phyloP scores from a whole-genome alignment of 2,329 filamentous ascomycete species.

The Aureobasidium sp. region DNA sequence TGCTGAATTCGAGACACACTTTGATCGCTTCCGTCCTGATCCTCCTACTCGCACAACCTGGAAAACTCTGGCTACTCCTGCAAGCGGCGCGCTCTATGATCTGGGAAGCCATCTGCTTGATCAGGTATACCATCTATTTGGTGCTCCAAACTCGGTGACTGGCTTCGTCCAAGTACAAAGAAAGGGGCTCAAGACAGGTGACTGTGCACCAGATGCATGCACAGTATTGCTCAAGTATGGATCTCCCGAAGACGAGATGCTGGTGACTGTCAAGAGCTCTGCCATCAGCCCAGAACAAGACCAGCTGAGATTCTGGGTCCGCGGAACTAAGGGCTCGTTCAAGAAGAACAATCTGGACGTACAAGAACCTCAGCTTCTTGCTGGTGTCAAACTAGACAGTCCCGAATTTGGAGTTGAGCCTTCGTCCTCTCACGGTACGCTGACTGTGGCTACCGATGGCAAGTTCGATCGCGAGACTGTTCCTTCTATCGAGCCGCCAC shows the following conservation, averaged over 20 bases:
- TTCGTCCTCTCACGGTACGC: conserved; percentile 45
- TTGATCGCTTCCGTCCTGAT: conserved; percentile 62
- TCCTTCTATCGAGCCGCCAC: conserved; percentile 49
- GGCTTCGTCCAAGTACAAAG: conserved; percentile 61
- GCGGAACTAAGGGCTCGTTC: conserved; percentile 67
- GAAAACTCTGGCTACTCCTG: conserved; percentile 59
- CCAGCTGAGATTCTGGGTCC: conserved; percentile 69
- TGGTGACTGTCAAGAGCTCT: conserved; percentile 61
- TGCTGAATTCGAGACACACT: conserved; percentile 71
- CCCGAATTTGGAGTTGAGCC: conserved; percentile 57
- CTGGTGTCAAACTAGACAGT: conserved; percentile 53
- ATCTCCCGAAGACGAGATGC: conserved; percentile 38
- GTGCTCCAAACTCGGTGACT: conserved; percentile 57
- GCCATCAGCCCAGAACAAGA: conserved; percentile 56
- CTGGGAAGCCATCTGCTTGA: conserved; percentile 69
- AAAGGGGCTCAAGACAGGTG: conserved; percentile 44
- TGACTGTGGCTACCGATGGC: conserved; percentile 25
- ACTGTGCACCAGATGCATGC: conserved; percentile 37
- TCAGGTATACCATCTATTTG: conserved; percentile 63
- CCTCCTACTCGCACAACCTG: conserved; percentile 45
- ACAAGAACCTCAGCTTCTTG: conserved; percentile 66
- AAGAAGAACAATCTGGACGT: conserved; percentile 63
- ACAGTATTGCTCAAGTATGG: conserved; percentile 59
- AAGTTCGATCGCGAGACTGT: conserved; percentile 39
- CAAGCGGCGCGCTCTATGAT: conserved; percentile 63